These are phyloP conservation scores for Fusarium torreyae DNA, from an alignment of 2,329 filamentous ascomycete species.

Conservation along the genomic window DNA sequence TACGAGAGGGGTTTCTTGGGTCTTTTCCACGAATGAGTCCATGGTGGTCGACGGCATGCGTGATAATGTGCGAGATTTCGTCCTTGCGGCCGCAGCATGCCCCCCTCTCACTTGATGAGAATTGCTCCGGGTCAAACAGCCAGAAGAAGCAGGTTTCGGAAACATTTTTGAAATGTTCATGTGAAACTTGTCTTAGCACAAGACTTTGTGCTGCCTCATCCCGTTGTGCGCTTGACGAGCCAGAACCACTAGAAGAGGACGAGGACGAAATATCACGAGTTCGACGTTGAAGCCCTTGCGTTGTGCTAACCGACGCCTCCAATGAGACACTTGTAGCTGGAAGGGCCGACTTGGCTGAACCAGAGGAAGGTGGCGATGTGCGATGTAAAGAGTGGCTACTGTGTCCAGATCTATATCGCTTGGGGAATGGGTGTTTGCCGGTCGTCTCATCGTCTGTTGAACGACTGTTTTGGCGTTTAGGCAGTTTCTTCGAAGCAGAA, in stretches of 20 bases:
- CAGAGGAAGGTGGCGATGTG: constrained; percentile 2
- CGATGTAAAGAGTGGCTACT: constrained; percentile 2
- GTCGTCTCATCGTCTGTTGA: constrained; percentile 30
- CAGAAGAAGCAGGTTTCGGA: constrained; percentile 40
- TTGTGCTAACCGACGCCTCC: neutral
- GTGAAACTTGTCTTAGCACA: constrained; percentile 5
- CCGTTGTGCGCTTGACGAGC: neutral
- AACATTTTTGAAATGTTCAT: constrained; percentile 14
- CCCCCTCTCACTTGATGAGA: constrained; percentile 23
- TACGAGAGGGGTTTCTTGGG: constrained; percentile 26
- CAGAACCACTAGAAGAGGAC: neutral
- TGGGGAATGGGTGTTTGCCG: constrained; percentile 16
- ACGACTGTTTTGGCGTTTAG: constrained; percentile 40
- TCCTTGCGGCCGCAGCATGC: constrained; percentile 35
- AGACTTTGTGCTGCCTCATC: neutral
- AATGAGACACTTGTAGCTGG: neutral
- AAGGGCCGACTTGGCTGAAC: neutral
- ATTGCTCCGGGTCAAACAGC: constrained; percentile 13
- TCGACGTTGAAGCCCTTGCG: neutral
- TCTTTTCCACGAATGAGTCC: constrained; percentile 42
- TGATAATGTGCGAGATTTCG: constrained; percentile 45
- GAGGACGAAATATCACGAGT: neutral
- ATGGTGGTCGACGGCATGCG: constrained; percentile 43
- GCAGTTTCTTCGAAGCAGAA: constrained; percentile 21
- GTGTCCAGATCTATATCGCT: constrained; percentile 9